Conservation (phyloP, 1,284 basidiomycete genomes). For the Fistulinella cinereoalba region DNA sequence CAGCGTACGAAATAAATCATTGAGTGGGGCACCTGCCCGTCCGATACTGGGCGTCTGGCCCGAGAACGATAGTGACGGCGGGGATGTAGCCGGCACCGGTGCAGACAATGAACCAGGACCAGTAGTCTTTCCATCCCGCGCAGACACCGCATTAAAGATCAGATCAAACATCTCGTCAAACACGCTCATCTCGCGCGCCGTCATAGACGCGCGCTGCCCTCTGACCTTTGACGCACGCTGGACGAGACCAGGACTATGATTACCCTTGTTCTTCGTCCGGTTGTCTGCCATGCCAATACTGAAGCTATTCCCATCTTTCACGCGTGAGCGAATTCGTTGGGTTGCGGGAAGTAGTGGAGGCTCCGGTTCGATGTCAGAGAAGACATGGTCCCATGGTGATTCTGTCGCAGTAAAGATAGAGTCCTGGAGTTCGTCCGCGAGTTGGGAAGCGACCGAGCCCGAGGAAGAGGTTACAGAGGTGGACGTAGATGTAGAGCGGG, state of each 20-base stretch:
- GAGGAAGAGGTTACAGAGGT: not conserved
- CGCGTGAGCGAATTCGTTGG: slow-evolving; percentile 8
- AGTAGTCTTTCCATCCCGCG: slow-evolving; percentile 25
- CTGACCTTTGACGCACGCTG: slow-evolving; percentile 14
- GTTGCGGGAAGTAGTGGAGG: slow-evolving; percentile 23
- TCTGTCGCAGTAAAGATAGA: slow-evolving; percentile 39
- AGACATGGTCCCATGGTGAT: slow-evolving; percentile 57
- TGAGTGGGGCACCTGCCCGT: slow-evolving; percentile 17
- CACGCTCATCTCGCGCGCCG: slow-evolving; percentile 58
- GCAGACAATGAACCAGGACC: slow-evolving; percentile 8
- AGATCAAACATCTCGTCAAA: slow-evolving; percentile 73
- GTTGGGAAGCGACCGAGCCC: not conserved
- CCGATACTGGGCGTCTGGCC: slow-evolving; percentile 16
- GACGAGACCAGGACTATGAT: not conserved
- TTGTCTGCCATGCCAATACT: too few relatives aligned
- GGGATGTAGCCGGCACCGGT: not conserved
- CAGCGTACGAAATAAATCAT: slow-evolving; percentile 39
- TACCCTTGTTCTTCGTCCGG: slow-evolving; percentile 1
- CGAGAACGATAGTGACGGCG: not conserved
- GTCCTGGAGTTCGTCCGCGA: slow-evolving; percentile 10
- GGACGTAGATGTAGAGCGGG: not conserved
- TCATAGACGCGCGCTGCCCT: slow-evolving; percentile 57
- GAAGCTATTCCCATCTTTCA: too few relatives aligned
- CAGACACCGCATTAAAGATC: slow-evolving; percentile 58
- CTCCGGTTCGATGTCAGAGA: slow-evolving; percentile 41